Percentiles rank a stretch among this genome's conserved stretches.
These are phyloP conservation scores for Trichosporon faecale DNA, from an alignment of 1,284 basidiomycete genomes.

Conservation along the genomic window DNA sequence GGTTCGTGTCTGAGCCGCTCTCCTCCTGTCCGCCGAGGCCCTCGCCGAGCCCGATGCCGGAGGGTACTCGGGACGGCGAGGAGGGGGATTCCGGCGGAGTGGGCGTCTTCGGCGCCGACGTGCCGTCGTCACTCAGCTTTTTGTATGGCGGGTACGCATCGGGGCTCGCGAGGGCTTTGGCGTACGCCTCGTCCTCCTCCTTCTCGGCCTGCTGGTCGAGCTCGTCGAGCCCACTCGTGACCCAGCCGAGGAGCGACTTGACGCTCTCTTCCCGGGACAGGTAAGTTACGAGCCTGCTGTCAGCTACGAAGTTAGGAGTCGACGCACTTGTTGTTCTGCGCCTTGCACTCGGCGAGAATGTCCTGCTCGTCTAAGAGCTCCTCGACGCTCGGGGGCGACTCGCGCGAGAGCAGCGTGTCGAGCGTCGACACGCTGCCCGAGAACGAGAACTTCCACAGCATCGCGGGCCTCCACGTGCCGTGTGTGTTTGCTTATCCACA, in stretches of 20 bases:
- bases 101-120: neutral
- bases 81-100: neutral
- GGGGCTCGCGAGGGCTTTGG: slow-evolving; percentile 29
- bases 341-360: slow-evolving; percentile 90
- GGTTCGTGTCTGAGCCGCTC: slow-evolving; percentile 26
- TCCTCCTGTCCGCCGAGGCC: slow-evolving; percentile 30
- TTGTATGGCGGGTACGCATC: slow-evolving; percentile 37
- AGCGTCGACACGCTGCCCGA: slow-evolving; percentile 45
- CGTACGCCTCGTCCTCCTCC: slow-evolving; percentile 34
- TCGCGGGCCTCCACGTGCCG: slow-evolving; percentile 19
- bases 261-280: slow-evolving; percentile 46
- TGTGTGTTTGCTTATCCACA: neutral
- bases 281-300: slow-evolving; percentile 43
- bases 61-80: neutral
- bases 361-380: slow-evolving; percentile 92
- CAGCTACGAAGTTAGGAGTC: slow-evolving; percentile 3
- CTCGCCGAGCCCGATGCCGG: slow-evolving; percentile 35
- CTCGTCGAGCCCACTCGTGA: slow-evolving; percentile 49
- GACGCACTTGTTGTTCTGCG: slow-evolving; percentile 69
- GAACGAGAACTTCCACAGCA: slow-evolving; percentile 53
- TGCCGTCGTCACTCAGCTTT: slow-evolving; percentile 17
- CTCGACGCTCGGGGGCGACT: slow-evolving; percentile 62
- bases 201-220: slow-evolving; percentile 42
- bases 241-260: slow-evolving; percentile 48
- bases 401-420: slow-evolving; percentile 46